Percentiles rank a stretch among this genome's conserved stretches.
Conservation (phyloP, 768 basidiomycete species). For the Fistulinella prunicolor region DNA sequence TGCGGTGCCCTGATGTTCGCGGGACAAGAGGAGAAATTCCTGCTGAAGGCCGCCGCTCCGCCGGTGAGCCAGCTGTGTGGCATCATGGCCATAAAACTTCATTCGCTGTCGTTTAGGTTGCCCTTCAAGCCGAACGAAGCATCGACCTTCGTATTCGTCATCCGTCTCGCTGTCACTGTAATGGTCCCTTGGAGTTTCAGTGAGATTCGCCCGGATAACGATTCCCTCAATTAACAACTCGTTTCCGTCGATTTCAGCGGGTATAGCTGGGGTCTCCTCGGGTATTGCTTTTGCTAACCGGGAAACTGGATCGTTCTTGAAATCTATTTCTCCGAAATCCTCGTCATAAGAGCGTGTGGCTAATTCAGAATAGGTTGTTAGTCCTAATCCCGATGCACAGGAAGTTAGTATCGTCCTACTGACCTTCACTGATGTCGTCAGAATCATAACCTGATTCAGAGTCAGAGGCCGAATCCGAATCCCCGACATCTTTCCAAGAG, state of each 20-base stretch:
- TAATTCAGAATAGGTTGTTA: background rate
- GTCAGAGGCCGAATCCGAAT: background rate
- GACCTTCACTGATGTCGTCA: background rate
- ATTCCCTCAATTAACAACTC: slow-evolving; percentile 7
- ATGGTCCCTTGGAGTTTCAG: background rate
- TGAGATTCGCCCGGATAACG: background rate
- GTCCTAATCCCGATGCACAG: no score
- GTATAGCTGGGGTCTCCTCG: background rate
- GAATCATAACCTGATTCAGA: background rate
- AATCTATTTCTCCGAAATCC: background rate
- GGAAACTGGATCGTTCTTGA: background rate
- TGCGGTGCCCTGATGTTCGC: background rate
- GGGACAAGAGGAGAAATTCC: slow-evolving; percentile 4
- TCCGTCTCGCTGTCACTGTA: background rate
- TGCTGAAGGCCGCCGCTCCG: background rate
- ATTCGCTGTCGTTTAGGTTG: background rate
- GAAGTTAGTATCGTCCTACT: no score
- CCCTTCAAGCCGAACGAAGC: slow-evolving; percentile 1
- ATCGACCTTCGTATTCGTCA: background rate
- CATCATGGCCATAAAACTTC: background rate
- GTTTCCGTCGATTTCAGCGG: background rate
- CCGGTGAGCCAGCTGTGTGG: background rate
- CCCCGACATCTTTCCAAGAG: background rate
- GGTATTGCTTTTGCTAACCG: background rate
- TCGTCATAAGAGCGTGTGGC: background rate